Evolutionary conservation across 1,284 basidiomycete genomes (phyloP).

Genomic region (Ganoderma lucidum): DNA sequence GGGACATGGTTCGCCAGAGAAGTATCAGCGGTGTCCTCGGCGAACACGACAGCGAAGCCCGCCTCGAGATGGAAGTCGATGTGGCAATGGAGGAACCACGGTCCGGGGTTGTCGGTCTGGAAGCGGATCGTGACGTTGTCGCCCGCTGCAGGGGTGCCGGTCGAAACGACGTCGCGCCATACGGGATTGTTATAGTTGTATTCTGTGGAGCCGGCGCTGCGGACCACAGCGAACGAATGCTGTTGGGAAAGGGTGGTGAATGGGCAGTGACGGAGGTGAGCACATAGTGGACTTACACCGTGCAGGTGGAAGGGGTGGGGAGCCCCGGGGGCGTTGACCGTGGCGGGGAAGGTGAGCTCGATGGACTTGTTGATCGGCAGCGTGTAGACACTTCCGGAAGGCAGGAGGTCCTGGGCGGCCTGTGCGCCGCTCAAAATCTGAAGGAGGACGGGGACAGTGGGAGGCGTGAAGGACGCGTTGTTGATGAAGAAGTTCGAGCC

Average conservation of each 20-base stretch:
- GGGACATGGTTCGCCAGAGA: constrained; percentile 29
- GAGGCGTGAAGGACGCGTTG: constrained; percentile 34
- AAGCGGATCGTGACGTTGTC: constrained; percentile 44
- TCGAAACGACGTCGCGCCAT: constrained; percentile 43
- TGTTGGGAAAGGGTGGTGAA: background rate
- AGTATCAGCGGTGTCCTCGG: constrained; percentile 36
- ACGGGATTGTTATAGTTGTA: constrained; percentile 46
- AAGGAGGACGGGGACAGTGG: constrained; percentile 41
- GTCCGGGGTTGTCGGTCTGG: constrained; percentile 36
- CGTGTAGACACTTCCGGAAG: constrained; percentile 40
- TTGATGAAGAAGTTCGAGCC: constrained; percentile 39
- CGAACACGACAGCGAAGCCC: constrained; percentile 39
- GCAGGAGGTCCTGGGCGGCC: constrained; percentile 40
- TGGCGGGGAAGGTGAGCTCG: constrained; percentile 44
- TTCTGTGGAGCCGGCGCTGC: constrained; percentile 37
- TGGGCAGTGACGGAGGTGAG: background rate
- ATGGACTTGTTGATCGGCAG: constrained; percentile 42
- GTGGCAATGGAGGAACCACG: constrained; percentile 40
- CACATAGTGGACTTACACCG: constrained; percentile 40
- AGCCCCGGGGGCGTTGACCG: constrained; percentile 37
- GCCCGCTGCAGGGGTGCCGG: constrained; percentile 34
- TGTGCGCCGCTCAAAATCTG: constrained; percentile 39
- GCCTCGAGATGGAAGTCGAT: constrained; percentile 39
- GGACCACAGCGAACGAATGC: constrained; percentile 43
- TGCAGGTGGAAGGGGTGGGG: constrained; percentile 52